Conservation (phyloP, 1,139 yeast species). For the Pichia sp. region DNA sequence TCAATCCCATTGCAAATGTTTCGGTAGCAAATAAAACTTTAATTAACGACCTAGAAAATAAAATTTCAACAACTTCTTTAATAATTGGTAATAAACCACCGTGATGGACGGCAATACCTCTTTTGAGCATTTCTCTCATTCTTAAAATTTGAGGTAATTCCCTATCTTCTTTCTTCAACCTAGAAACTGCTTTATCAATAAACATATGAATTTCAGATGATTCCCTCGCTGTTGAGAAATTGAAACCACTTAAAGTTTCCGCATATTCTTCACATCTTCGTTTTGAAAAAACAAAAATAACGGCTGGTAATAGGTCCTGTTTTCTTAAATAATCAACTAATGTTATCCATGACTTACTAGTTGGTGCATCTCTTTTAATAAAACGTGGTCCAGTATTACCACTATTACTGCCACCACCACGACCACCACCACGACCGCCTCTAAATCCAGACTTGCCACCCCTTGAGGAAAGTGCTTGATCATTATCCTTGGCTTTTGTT, state of each 20-base stretch:
- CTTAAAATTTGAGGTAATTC: slow-evolving; percentile 86
- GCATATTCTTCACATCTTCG: slow-evolving; percentile 93
- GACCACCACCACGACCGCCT: slow-evolving; percentile 14
- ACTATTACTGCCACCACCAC: slow-evolving; percentile 31
- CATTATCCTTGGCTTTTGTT: slow-evolving; percentile 29
- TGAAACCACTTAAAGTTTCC: slow-evolving; percentile 63
- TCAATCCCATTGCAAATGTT: slow-evolving; percentile 95
- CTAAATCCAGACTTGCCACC: slow-evolving; percentile 28
- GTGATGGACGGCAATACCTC: slow-evolving; percentile 97
- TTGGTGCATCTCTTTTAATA: slow-evolving; percentile 59
- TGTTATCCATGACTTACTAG: slow-evolving; percentile 70
- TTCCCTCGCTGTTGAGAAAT: slow-evolving; percentile 77
- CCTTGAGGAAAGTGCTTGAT: background rate
- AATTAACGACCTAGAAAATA: slow-evolving; percentile 79
- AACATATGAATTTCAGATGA: slow-evolving; percentile 90
- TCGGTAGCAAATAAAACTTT: slow-evolving; percentile 95
- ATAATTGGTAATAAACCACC: slow-evolving; percentile 95
- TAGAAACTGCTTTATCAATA: slow-evolving; percentile 78
- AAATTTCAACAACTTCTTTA: slow-evolving; percentile 88
- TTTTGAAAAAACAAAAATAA: slow-evolving; percentile 87
- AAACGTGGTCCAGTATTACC: slow-evolving; percentile 34
- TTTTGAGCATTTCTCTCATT: slow-evolving; percentile 71
- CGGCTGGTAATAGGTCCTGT: slow-evolving; percentile 77
- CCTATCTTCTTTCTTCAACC: slow-evolving; percentile 87
- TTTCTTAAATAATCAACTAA: slow-evolving; percentile 68